Conservation (phyloP, 2,329 filamentous ascomycete genomes). For the Aspergillus quadrilineatus region DNA sequence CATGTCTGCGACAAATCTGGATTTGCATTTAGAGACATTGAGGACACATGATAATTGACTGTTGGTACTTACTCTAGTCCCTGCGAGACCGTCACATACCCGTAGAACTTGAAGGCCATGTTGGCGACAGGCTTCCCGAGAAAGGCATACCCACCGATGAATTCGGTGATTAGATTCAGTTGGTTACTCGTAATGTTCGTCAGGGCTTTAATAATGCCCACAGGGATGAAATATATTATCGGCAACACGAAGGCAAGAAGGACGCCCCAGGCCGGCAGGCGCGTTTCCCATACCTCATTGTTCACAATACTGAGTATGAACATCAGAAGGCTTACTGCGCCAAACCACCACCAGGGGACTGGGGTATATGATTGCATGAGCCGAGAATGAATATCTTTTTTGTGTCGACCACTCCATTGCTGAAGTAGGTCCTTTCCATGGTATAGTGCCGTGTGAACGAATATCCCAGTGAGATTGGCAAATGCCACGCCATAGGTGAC, state of each 20-base stretch:
- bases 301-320: constrained; percentile 39
- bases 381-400: constrained; percentile 45
- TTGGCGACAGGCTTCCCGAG: constrained; percentile 49
- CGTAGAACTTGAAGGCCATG: constrained; percentile 70
- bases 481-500: constrained; percentile 62
- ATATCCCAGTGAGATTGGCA: constrained; percentile 63
- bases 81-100: constrained; percentile 66
- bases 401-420: constrained; percentile 34
- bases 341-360: constrained; percentile 51
- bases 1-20: constrained; percentile 64
- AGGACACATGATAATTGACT: too few relatives aligned
- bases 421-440: constrained; percentile 38
- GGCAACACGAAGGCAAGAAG: constrained; percentile 48
- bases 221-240: constrained; percentile 48
- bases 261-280: constrained; percentile 48
- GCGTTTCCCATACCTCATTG: constrained; percentile 47
- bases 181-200: constrained; percentile 52
- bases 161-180: constrained; percentile 50
- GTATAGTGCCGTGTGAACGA: constrained; percentile 40
- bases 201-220: constrained; percentile 50
- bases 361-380: constrained; percentile 43
- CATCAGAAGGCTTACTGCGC: constrained; percentile 37
- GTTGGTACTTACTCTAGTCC: constrained; percentile 47
- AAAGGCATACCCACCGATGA: constrained; percentile 51
- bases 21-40: too few relatives aligned